Evolutionary conservation across 2,329 filamentous ascomycete species (phyloP).

Genomic region (Aspergillus sp.): DNA sequence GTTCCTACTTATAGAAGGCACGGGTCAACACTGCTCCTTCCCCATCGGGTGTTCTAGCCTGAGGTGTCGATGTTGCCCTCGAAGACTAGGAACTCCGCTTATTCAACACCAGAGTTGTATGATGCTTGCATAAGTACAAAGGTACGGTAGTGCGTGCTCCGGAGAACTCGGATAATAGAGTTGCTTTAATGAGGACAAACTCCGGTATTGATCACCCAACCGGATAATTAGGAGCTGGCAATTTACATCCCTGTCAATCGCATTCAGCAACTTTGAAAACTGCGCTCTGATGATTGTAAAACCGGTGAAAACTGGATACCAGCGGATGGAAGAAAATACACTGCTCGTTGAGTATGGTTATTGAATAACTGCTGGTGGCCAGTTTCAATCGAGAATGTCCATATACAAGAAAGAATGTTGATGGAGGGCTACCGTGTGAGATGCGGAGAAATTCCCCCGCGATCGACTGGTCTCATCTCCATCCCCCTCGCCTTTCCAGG

Average conservation of each 20-base stretch:
- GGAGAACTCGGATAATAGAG: no score
- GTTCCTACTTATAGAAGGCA: no score
- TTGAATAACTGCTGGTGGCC: no score
- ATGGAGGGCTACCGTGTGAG: neutral
- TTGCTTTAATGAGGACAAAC: neutral
- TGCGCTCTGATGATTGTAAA: no score
- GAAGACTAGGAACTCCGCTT: neutral
- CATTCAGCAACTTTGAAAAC: neutral
- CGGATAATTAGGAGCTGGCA: constrained; percentile 6
- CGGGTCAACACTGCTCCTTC: neutral
- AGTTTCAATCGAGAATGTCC: no score
- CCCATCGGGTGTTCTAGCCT: no score
- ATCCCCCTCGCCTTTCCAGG: neutral
- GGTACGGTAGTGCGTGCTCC: no score
- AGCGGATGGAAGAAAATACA: no score
- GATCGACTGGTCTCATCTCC: constrained; percentile 1
- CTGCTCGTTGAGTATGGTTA: no score
- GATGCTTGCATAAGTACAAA: neutral
- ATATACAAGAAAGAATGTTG: neutral
- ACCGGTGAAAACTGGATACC: no score
- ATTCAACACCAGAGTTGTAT: neutral
- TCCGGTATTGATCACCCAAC: neutral
- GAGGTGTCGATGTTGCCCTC: neutral
- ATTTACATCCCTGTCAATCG: neutral
- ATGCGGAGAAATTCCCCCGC: constrained; percentile 16